Base-by-base conservation (phyloP, 768 basidiomycete genomes). In the Mycena rosella region DNA sequence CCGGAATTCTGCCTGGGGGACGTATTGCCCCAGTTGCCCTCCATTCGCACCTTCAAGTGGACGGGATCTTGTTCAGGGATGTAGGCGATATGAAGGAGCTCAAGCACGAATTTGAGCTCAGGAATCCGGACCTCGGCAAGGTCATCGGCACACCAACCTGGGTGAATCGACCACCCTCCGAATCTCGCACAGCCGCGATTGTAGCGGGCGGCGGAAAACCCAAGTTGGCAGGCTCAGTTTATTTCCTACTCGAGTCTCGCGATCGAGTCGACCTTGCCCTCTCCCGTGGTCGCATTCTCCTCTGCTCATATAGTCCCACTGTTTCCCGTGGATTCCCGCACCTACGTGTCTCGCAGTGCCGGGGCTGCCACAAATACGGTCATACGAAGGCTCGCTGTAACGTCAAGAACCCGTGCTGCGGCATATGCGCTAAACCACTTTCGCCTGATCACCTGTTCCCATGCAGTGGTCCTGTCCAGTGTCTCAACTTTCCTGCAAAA, bases 271-370 rank as follows among this genome's bases (percentile, higher is more conserved):
- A 51, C 29, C 49, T 51, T 17, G 49, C 49, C 18, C 49, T 51
- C 9, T 51, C 49, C 7, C 49, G 49, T 51, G n/a, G n/a, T n/a
- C n/a, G n/a, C n/a, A n/a, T n/a, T n/a, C n/a, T n/a, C n/a, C n/a
- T n/a, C n/a, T n/a, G 49, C 49, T 51, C 49, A 7, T 51, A 15
- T 30, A 55, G 53, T 26, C 53, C 53, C 13, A 38, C 34, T 22
- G 53, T 55, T 38, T 34, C 53, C 53, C 32, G 53, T n/a, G 53
- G 53, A 6, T 55, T 55, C 34, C 53, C n/a, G n/a, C n/a, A n/a
- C n/a, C n/a, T n/a, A n/a, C n/a, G n/a, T n/a, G n/a, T n/a, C n/a
- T n/a, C n/a, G n/a, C n/a, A n/a, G n/a, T n/a, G n/a, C n/a, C n/a
- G n/a, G n/a, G n/a, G n/a, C n/a, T n/a, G n/a, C n/a, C n/a, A n/a